These are phyloP conservation scores for Colletotrichum magnum DNA, from an alignment of 2,329 filamentous ascomycete species.

Conservation along the genomic window DNA sequence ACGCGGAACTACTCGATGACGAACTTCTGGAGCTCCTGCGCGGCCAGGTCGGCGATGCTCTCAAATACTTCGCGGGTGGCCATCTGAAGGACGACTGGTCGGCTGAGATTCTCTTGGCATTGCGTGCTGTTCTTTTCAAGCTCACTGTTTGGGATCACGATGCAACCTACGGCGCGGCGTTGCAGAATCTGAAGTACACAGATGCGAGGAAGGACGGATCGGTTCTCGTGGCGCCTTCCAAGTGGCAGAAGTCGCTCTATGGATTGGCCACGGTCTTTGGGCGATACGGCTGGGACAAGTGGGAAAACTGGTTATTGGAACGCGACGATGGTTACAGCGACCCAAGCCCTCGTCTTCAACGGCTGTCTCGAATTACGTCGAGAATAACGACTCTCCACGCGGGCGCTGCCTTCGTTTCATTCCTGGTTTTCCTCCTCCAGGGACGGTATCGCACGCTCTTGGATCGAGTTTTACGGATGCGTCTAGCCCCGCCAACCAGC, in stretches of 20 bases:
- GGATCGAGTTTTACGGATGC: slow-evolving; percentile 86
- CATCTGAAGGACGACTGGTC: slow-evolving; percentile 89
- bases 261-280: slow-evolving; percentile 89
- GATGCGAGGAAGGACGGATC: slow-evolving; percentile 80
- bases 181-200: slow-evolving; percentile 92
- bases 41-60: slow-evolving; percentile 86
- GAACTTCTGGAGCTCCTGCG: slow-evolving; percentile 90
- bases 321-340: slow-evolving; percentile 80
- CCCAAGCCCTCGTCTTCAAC: slow-evolving; percentile 63
- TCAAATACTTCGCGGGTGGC: slow-evolving; percentile 86
- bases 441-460: slow-evolving; percentile 92
- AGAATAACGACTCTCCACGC: slow-evolving; percentile 82
- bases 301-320: slow-evolving; percentile 88
- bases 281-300: slow-evolving; percentile 90
- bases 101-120: slow-evolving; percentile 83
- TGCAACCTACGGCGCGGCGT: slow-evolving; percentile 91
- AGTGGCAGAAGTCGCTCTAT: slow-evolving; percentile 86
- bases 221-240: slow-evolving; percentile 79
- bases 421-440: slow-evolving; percentile 91
- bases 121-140: slow-evolving; percentile 90
- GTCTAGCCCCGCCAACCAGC: slow-evolving; percentile 86
- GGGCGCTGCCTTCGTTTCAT: slow-evolving; percentile 84
- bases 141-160: slow-evolving; percentile 97
- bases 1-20: slow-evolving; percentile 94
- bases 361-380: slow-evolving; percentile 79